Evolutionary conservation across 2,329 filamentous ascomycete species (phyloP), one percentile per base, ranked within the genome.

Genomic region (Fusarium sp.): DNA sequence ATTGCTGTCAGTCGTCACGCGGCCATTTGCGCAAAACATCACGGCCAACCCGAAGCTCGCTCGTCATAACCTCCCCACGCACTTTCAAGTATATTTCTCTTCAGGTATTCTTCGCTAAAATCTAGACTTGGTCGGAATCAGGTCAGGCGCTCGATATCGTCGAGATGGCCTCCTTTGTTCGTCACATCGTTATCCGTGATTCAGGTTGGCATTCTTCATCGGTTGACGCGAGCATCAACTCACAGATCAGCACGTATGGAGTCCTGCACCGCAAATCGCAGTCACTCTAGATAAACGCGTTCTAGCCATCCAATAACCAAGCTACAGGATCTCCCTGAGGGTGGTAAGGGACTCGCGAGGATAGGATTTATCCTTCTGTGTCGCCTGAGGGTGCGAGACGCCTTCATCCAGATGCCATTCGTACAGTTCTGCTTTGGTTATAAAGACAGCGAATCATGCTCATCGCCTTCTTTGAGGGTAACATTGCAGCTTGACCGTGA

Each of bases 51-150:
- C 17, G 25, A 30, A 30, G 10, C 9, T 52, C 25, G 3, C 25
- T 12, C 25, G 9, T 50, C 15, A 30, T 30, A 30, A 50, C 5
- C 47, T 30, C 47, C 7, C 10, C 47, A 30, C 6, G 3, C 6
- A 4, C 47, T 52, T 0, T 8, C 1, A 11, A 52, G 0, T 7
- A 7, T n/a, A 3, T 1, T 7, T 4, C 17, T 30, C 47, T n/a
- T n/a, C 17, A 27, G 4, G 4, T 27, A 27, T 27, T 27, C 25
- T 27, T 27, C 22, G 22, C 22, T 22, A 22, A 22, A 22, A 22
- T 22, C 4, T 22, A 22, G 22, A 22, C 22, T 22, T 22, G 22
- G 22, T 22, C 22, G 22, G 22, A 3, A 22, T 22, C 22, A 4
- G 22, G 25, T 30, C 15, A 25, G 22, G 20, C 10, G 22, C 17